Conservation (phyloP, 495 filamentous ascomycete species). For the Darksidea phi region DNA sequence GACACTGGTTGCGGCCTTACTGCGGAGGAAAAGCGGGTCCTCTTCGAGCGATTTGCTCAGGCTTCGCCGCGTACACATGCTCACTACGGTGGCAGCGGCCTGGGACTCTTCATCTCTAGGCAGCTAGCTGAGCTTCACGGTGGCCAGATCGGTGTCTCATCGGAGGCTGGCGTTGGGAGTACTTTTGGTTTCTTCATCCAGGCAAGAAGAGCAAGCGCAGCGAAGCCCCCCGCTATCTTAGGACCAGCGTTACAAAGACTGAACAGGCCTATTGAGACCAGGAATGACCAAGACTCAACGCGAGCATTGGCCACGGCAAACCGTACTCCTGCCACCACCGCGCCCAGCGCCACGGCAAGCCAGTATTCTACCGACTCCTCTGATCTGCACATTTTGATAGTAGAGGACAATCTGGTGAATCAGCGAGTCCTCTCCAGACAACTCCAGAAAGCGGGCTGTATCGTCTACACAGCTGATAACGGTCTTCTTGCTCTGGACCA, state of each 20-base stretch:
- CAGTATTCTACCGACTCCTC: neutral
- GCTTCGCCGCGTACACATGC: slow-evolving; percentile 40
- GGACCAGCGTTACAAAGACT: neutral
- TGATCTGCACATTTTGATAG: slow-evolving; percentile 32
- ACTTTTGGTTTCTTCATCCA: slow-evolving; percentile 43
- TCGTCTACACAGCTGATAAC: slow-evolving; percentile 37
- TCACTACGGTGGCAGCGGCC: slow-evolving; percentile 41
- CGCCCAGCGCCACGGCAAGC: neutral
- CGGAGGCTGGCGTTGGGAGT: slow-evolving; percentile 34
- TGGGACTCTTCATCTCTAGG: slow-evolving; percentile 43
- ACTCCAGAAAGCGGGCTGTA: slow-evolving; percentile 31
- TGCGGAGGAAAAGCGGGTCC: slow-evolving; percentile 32
- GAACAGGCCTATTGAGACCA: too few species aligned
- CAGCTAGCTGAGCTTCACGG: slow-evolving; percentile 41
- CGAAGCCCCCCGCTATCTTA: neutral
- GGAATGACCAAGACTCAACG: neutral
- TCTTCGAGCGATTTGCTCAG: slow-evolving; percentile 43
- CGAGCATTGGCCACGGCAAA: neutral
- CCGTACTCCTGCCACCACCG: neutral
- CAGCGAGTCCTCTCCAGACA: slow-evolving; percentile 38
- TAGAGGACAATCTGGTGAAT: slow-evolving; percentile 43
- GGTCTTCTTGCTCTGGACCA: slow-evolving; percentile 37
- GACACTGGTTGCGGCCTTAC: slow-evolving; percentile 42
- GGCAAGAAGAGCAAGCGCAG: slow-evolving; percentile 3
- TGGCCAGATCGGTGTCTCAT: slow-evolving; percentile 42